These are phyloP conservation scores for Fusarium sp. DNA, from an alignment of 2,329 filamentous ascomycete genomes.

Conservation along the genomic window DNA sequence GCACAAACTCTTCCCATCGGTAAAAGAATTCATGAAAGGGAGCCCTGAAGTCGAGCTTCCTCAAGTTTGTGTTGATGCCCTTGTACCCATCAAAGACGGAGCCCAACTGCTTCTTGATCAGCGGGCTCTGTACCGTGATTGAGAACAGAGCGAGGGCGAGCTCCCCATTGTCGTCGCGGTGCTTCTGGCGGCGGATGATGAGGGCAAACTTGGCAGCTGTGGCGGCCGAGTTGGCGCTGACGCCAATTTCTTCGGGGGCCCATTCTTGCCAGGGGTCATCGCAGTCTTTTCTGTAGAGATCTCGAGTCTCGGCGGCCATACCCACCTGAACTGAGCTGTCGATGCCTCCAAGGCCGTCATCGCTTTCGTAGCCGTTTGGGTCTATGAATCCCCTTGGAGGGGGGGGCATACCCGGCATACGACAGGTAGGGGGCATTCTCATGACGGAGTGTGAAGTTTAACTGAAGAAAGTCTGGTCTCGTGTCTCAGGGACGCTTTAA, in stretches of 20 bases:
- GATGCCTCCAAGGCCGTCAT: neutral
- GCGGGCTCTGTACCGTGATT: slow-evolving; percentile 9
- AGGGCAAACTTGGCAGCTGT: slow-evolving; percentile 8
- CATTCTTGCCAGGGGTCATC: slow-evolving; percentile 13
- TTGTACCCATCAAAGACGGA: neutral
- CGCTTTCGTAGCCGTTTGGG: neutral
- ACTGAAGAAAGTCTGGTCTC: neutral
- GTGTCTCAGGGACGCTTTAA: neutral
- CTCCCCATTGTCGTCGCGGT: neutral
- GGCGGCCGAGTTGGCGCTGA: neutral
- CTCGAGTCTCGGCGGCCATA: slow-evolving; percentile 1
- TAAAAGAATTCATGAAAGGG: slow-evolving; percentile 22
- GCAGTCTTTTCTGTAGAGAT: neutral
- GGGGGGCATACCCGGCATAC: neutral
- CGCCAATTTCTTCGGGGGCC: neutral
- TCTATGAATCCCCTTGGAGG: neutral
- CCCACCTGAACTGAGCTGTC: neutral
- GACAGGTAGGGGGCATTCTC: neutral
- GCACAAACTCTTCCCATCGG: neutral
- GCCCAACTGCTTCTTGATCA: slow-evolving; percentile 4
- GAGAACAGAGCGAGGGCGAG: neutral
- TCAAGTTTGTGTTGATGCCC: slow-evolving; percentile 15
- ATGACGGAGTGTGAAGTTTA: neutral
- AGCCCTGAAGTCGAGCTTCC: slow-evolving; percentile 3
- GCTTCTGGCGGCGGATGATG: slow-evolving; percentile 9